phyloP scores from a whole-genome alignment of 345 rosid species.

The Jatropha curcas region DNA sequence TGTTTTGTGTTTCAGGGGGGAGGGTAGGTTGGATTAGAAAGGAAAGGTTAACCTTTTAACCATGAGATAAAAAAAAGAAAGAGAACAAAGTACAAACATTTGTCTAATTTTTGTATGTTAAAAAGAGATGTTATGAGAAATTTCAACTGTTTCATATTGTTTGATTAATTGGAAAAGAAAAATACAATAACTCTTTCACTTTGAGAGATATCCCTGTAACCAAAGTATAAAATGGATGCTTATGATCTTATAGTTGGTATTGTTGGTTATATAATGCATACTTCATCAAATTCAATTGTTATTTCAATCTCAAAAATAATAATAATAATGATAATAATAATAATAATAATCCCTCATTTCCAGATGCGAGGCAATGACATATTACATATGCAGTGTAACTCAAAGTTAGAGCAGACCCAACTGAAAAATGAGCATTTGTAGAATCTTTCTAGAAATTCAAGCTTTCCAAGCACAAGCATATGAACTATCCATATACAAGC shows the following conservation, averaged over 20 bases:
- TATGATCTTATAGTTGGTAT: not conserved
- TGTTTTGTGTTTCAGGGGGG: too few species aligned
- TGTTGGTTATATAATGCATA: too few species aligned
- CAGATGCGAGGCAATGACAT: not conserved
- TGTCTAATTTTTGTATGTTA: not conserved
- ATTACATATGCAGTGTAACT: not conserved
- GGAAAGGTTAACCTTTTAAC: not conserved
- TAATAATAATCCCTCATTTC: too few species aligned
- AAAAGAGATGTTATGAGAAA: not conserved
- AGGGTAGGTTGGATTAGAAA: too few species aligned
- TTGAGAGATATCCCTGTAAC: not conserved
- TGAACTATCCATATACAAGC: not conserved
- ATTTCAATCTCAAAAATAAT: too few species aligned
- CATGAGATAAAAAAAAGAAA: not conserved
- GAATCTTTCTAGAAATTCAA: not conserved
- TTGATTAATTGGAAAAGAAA: not conserved
- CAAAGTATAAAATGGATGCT: not conserved
- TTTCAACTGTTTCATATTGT: not conserved
- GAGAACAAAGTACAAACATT: not conserved
- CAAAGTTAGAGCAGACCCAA: not conserved
- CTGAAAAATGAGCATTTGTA: not conserved
- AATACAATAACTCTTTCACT: not conserved
- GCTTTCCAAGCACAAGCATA: constrained; percentile 5
- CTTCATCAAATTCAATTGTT: not conserved
- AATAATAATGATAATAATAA: too few species aligned